phyloP scores from a whole-genome alignment of 768 basidiomycete species.

The Amyloporia xantha region DNA sequence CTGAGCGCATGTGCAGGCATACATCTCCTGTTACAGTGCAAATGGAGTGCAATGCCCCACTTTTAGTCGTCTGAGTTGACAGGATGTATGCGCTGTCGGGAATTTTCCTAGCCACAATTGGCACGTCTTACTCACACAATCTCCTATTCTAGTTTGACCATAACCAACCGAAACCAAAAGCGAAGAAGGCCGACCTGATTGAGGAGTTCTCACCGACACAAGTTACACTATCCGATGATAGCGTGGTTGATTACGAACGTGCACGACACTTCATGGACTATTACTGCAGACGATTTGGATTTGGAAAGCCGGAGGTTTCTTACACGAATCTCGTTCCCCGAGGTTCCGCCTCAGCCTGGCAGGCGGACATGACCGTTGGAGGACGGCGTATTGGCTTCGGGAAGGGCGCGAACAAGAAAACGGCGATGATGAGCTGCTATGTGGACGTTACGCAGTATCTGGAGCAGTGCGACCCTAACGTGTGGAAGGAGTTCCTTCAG shows the following conservation, averaged over 20 bases:
- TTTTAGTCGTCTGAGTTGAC: too few species aligned
- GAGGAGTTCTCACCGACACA: conserved; percentile 10
- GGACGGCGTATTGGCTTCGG: conserved; percentile 82
- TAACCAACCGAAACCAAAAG: conserved; percentile 3
- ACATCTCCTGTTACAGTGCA: too few species aligned
- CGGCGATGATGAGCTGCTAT: conserved; percentile 64
- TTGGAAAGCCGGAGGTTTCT: conserved; percentile 65
- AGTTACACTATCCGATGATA: conserved; percentile 53
- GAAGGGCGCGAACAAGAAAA: conserved; percentile 59
- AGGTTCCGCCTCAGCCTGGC: conserved; percentile 40
- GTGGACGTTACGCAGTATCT: conserved; percentile 86
- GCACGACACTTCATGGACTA: conserved; percentile 93
- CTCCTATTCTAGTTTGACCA: not conserved
- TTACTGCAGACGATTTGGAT: conserved; percentile 77
- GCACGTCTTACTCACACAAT: too few species aligned
- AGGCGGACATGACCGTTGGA: conserved; percentile 70
- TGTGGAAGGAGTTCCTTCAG: conserved; percentile 69
- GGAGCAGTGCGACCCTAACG: conserved; percentile 69
- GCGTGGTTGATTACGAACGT: conserved; percentile 56
- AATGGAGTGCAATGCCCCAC: too few species aligned
- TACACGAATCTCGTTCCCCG: conserved; percentile 33
- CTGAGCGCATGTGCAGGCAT: too few species aligned
- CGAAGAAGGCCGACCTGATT: conserved; percentile 7
- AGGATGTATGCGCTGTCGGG: too few species aligned
- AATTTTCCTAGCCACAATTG: too few species aligned